Percentiles rank a stretch among this genome's conserved stretches.
Conservation (phyloP, 352 stramenopile species). For the Phytopythium sindhum region DNA sequence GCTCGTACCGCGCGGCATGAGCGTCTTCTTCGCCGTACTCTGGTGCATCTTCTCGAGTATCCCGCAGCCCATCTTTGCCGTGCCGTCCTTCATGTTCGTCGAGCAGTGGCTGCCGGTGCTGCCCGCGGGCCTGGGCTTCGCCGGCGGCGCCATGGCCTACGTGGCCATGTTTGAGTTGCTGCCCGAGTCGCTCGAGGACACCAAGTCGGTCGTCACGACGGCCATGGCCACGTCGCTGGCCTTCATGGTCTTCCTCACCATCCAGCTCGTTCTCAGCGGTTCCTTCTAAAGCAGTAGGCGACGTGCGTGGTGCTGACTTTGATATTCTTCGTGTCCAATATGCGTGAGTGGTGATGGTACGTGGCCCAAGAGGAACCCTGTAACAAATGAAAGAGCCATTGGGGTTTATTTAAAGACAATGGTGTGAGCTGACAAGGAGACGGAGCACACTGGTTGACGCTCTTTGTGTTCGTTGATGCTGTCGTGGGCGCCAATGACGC, state of each 20-base stretch:
- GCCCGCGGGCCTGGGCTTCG: constrained; percentile 95
- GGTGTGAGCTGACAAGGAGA: neutral
- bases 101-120: constrained; percentile 93
- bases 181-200: constrained; percentile 82
- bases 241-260: constrained; percentile 82
- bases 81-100: constrained; percentile 93
- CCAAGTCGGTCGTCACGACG: constrained; percentile 68
- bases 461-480: too few relatives aligned
- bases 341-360: neutral
- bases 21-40: constrained; percentile 76
- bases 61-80: constrained; percentile 97
- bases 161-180: constrained; percentile 89
- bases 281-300: too few relatives aligned
- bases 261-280: constrained; percentile 75
- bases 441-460: too few relatives aligned
- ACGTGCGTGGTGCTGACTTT: neutral
- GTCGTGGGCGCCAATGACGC: too few relatives aligned
- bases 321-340: neutral
- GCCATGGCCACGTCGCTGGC: constrained; percentile 64
- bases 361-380: neutral
- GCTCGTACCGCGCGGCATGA: constrained; percentile 92
- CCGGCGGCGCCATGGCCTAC: constrained; percentile 96
- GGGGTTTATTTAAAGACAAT: neutral
- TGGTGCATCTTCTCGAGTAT: constrained; percentile 92
- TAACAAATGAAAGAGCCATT: neutral